Percentiles rank a stretch among this genome's conserved stretches.
These are phyloP conservation scores for Podospora conica DNA, from an alignment of 495 filamentous ascomycete species.

Conservation along the genomic window DNA sequence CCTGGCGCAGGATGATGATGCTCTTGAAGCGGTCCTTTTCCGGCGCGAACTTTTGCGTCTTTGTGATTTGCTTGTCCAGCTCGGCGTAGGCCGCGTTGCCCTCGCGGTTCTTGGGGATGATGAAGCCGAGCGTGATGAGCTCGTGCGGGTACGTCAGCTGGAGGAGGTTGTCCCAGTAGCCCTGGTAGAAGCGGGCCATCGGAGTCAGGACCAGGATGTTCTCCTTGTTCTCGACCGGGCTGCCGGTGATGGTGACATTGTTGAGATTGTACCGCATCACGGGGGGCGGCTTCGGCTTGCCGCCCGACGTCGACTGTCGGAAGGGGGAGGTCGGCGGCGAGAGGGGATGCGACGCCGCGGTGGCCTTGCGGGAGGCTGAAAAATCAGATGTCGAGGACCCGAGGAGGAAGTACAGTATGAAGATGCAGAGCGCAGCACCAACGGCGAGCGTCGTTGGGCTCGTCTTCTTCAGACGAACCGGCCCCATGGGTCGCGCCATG, in stretches of 20 bases:
- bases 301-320: conserved; percentile 58
- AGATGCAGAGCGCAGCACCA: conserved; percentile 45
- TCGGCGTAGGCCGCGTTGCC: conserved; percentile 75
- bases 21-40: conserved; percentile 80
- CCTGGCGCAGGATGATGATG: conserved; percentile 89
- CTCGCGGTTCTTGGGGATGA: conserved; percentile 83
- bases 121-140: conserved; percentile 91
- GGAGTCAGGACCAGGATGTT: conserved; percentile 88
- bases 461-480: conserved; percentile 51
- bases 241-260: conserved; percentile 72
- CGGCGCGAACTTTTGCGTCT: conserved; percentile 69
- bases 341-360: conserved; percentile 64
- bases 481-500: conserved; percentile 50
- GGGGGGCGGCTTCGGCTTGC: conserved; percentile 63
- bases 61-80: conserved; percentile 75
- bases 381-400: conserved; percentile 40
- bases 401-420: conserved; percentile 49
- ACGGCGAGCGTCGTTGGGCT: conserved; percentile 46
- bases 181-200: conserved; percentile 84
- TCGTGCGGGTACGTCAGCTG: conserved; percentile 85
- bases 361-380: conserved; percentile 35
- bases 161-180: conserved; percentile 93
- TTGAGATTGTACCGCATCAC: conserved; percentile 93
- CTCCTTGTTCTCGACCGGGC: conserved; percentile 72
- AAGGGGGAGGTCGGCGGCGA: conserved; percentile 84